These are phyloP conservation scores for Tritrichomonas foetus DNA, from an alignment of 208 protist genomes.

Conservation along the genomic window DNA sequence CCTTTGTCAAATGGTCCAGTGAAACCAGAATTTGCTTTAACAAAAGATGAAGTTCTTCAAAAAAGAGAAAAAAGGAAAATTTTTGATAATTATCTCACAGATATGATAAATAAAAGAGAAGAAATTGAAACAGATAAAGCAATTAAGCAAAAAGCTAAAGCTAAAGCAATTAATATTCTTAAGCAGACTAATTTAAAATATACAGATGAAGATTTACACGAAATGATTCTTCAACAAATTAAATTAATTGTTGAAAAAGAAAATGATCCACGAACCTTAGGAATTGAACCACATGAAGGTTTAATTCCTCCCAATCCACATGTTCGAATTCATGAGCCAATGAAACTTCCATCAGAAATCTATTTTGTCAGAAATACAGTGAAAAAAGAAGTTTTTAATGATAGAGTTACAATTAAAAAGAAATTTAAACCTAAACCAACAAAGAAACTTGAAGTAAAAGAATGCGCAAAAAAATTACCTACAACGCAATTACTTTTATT, in stretches of 20 bases:
- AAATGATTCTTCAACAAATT: neutral
- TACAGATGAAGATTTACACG: neutral
- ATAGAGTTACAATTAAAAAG: neutral
- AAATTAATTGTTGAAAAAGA: neutral
- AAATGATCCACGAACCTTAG: neutral
- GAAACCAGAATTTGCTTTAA: too few species aligned
- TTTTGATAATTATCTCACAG: neutral
- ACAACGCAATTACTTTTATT: neutral
- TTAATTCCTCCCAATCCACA: neutral
- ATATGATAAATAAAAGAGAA: neutral
- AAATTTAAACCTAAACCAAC: conserved; percentile 18
- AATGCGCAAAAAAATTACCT: neutral
- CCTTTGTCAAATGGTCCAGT: neutral
- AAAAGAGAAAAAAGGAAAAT: neutral
- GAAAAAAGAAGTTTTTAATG: neutral
- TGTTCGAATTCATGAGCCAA: neutral
- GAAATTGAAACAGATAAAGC: neutral
- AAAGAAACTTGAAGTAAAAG: neutral
- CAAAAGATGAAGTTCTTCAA: neutral
- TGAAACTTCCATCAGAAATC: neutral
- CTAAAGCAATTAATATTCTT: too few species aligned
- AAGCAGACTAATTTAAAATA: neutral
- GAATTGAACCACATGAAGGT: neutral
- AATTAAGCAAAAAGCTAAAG: neutral
- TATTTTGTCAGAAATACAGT: neutral